Base-by-base conservation (phyloP, 1,139 yeast species). In the Geotrichum histeridarum region DNA sequence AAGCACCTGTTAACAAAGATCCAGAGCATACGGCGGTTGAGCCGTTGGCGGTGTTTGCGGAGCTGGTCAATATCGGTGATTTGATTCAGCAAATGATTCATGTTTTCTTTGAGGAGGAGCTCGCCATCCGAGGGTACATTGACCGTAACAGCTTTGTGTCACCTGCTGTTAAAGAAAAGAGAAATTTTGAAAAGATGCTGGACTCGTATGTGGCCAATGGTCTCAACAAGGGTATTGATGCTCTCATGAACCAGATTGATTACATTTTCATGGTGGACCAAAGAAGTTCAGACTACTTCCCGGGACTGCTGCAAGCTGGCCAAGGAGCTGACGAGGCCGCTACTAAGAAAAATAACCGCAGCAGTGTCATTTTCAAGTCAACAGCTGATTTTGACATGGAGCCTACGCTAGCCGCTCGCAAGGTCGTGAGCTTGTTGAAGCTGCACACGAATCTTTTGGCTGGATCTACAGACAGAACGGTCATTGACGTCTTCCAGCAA, bases 161-260 rank as follows among this genome's bases (percentile, higher is more conserved):
- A 58, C 87, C 89, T 17, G 82, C 94, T 3, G 78, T 87, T 49
- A 93, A 89, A 64, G 82, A 83, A 42, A 93, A 93, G 67, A 84
- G 86, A 63, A 80, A 80, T 57, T 79, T 93, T 59, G 99, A 93
- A 65, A 82, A 81, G 9, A 74, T 83, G 72, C 80, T 93, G 8
- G 99, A 93, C 67, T 88, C 82, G 54, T 85, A 80, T 65, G 97
- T 93, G 30, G 99, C 98, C 0, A 89, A 86, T 65, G 99, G 99
- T 0, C 76, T 93, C 42, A 91, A 89, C 64, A 78, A 87, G 15
- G 96, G 98, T 47, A 88, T 93, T 47, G 95, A 88, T 60, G 91
- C 90, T 8, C 75, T 93, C 50, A 84, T 90, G 69, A 84, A 81
- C 61, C 95, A 91, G 66, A 81, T 91, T 39, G 81, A 80, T 49